Percentiles rank a stretch among this genome's conserved stretches.
Evolutionary conservation across 495 filamentous ascomycete genomes (phyloP).

Genomic region (Pseudotulostoma volvatum): DNA sequence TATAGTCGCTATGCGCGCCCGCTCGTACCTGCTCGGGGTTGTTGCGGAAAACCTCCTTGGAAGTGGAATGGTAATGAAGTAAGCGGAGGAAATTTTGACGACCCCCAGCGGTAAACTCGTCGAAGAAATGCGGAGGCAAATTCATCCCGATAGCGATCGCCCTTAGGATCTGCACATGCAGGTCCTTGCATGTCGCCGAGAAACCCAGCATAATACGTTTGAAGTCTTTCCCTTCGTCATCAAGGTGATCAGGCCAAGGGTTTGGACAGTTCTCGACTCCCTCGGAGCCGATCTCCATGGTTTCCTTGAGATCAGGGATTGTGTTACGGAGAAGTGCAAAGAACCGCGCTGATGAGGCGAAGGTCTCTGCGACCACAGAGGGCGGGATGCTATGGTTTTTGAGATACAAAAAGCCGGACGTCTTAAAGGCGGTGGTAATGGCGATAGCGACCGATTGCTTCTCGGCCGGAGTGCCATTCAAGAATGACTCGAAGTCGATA

Average conservation of each 20-base stretch:
- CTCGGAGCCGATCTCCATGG: neutral
- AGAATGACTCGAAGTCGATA: slow-evolving; percentile 70
- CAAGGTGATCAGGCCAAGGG: neutral
- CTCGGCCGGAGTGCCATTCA: slow-evolving; percentile 42
- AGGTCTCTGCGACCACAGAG: neutral
- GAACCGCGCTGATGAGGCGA: neutral
- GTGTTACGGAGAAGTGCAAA: neutral
- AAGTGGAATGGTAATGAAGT: neutral
- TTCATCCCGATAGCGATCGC: slow-evolving; percentile 27
- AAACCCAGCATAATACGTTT: neutral
- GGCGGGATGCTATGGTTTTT: slow-evolving; percentile 1
- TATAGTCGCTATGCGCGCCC: slow-evolving; percentile 34
- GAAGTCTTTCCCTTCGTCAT: neutral
- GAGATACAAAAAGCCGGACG: slow-evolving; percentile 14
- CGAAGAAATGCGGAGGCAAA: neutral
- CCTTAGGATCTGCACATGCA: slow-evolving; percentile 64
- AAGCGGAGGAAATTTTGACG: slow-evolving; percentile 5
- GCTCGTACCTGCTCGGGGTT: slow-evolving; percentile 7
- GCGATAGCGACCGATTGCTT: slow-evolving; percentile 49
- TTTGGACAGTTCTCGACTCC: neutral
- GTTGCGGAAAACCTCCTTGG: neutral
- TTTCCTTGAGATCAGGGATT: slow-evolving; percentile 1
- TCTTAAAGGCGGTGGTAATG: slow-evolving; percentile 66
- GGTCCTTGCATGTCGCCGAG: neutral
- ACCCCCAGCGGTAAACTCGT: neutral